A percentile compares a stretch with the other conserved stretches of the same genome.
phyloP scores from a whole-genome alignment of 805 yeast genomes.

The Zygotorulaspora chibaensis region DNA sequence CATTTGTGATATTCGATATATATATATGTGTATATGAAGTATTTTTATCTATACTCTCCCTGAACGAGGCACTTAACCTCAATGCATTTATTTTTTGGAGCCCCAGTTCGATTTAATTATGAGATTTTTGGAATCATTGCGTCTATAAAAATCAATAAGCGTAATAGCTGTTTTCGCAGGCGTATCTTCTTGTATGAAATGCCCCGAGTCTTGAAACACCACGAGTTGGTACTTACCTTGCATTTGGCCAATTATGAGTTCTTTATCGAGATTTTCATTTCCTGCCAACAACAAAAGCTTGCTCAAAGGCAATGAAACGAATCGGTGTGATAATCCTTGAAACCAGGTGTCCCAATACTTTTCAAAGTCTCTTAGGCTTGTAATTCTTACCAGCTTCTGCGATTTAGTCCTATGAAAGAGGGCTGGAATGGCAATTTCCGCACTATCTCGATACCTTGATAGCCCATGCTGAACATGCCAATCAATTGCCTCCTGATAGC shows the following conservation, averaged over 20 bases:
- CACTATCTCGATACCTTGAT: constrained; percentile 56
- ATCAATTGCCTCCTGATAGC: constrained; percentile 57
- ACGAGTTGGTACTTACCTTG: constrained; percentile 92
- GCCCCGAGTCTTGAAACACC: constrained; percentile 80
- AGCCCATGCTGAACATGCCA: constrained; percentile 71
- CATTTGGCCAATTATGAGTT: constrained; percentile 92
- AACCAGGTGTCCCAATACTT: constrained; percentile 87
- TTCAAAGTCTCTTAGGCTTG: constrained; percentile 57
- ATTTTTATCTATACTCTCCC: neutral
- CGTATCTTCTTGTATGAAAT: constrained; percentile 90
- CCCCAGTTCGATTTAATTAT: constrained; percentile 42
- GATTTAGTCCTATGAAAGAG: constrained; percentile 38
- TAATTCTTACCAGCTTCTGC: constrained; percentile 50
- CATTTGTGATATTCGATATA: neutral
- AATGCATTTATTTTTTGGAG: constrained; percentile 1
- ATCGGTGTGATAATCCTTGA: constrained; percentile 51
- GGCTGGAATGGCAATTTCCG: constrained; percentile 73
- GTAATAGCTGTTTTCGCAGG: constrained; percentile 64
- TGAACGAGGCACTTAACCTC: neutral
- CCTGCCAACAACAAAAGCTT: constrained; percentile 81
- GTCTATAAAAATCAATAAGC: constrained; percentile 42
- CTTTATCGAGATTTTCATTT: constrained; percentile 81
- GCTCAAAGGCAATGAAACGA: constrained; percentile 49
- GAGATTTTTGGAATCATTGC: constrained; percentile 37
- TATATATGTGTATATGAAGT: neutral